phyloP scores from a whole-genome alignment of 129 eudicot genomes.

The Pulicaria dysenterica region DNA sequence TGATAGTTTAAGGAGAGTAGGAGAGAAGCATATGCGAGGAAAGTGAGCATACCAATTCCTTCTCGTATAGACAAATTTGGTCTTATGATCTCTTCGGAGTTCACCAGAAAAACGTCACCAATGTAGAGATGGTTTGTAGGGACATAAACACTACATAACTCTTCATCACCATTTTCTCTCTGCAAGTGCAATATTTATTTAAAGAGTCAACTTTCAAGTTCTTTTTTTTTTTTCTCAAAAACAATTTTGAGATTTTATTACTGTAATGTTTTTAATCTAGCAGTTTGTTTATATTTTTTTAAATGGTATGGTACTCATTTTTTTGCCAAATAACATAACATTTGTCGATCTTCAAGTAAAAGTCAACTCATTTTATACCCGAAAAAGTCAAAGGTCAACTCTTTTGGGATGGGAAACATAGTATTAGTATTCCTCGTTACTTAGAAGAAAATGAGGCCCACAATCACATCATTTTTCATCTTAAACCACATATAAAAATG shows the following conservation, averaged over 20 bases:
- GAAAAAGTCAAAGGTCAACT: conserved; percentile 6
- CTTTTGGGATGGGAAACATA: neutral
- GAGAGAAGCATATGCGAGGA: neutral
- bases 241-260: conserved; percentile 13
- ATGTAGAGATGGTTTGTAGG: conserved; percentile 96
- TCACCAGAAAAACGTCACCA: conserved; percentile 84
- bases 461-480: neutral
- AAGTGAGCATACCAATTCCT: conserved; percentile 71
- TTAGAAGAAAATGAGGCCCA: neutral
- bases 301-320: no score
- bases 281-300: neutral
- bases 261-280: neutral
- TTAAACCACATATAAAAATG: neutral
- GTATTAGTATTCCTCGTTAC: neutral
- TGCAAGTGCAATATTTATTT: conserved; percentile 29
- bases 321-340: neutral
- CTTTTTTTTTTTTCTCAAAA: neutral
- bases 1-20: neutral
- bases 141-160: conserved; percentile 82
- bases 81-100: conserved; percentile 79
- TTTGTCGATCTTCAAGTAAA: neutral
- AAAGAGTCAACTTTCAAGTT: neutral
- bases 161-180: conserved; percentile 92
- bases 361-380: neutral
- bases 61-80: conserved; percentile 91